phyloP scores from a whole-genome alignment of 495 filamentous ascomycete genomes.

The Pseudotulostoma volvatum region DNA sequence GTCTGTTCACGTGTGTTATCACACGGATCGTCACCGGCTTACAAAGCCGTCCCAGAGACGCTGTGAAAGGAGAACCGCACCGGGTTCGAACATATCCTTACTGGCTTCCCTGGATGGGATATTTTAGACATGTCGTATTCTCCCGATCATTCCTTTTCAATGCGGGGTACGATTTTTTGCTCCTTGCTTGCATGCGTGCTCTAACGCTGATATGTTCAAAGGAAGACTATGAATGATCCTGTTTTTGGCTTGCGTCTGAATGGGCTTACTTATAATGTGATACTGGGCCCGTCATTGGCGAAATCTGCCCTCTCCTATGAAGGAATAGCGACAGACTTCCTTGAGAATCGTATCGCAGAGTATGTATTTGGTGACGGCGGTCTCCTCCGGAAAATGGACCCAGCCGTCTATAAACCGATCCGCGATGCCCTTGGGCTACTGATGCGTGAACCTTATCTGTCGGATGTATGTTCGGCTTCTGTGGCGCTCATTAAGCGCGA shows the following conservation, averaged over 20 bases:
- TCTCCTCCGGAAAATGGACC: conserved; percentile 16
- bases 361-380: conserved; percentile 35
- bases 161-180: too few relatives aligned
- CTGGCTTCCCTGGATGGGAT: conserved; percentile 42
- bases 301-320: conserved; percentile 26
- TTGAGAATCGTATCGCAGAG: conserved; percentile 25
- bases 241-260: conserved; percentile 38
- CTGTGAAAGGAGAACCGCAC: conserved; percentile 10
- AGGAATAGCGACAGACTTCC: conserved; percentile 15
- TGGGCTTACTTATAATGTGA: conserved; percentile 31
- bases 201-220: too few relatives aligned
- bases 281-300: conserved; percentile 34
- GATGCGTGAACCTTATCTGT: conserved; percentile 27
- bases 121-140: too few relatives aligned
- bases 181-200: too few relatives aligned
- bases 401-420: conserved; percentile 19
- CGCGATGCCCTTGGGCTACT: conserved; percentile 22
- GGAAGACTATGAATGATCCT: conserved; percentile 23
- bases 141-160: too few relatives aligned
- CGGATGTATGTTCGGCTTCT: conserved; percentile 19
- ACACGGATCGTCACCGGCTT: conserved; percentile 27
- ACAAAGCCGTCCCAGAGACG: conserved; percentile 13
- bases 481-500: conserved; percentile 21
- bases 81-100: conserved; percentile 34
- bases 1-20: conserved; percentile 19